Conservation (phyloP, 331 rosid species). For the Pyracantha coccinea region DNA sequence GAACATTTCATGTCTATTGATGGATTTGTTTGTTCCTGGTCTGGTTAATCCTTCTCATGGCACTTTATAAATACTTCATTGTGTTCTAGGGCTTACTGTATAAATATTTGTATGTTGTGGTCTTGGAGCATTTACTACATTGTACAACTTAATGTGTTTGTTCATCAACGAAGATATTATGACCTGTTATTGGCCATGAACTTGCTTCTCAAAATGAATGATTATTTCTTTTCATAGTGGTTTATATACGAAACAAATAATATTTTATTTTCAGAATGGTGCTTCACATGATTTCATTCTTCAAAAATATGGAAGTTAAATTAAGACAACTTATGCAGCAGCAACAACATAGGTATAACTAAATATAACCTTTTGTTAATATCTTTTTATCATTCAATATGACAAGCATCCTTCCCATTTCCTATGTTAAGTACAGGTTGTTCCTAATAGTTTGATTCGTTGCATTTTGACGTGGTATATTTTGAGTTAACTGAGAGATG, state of each 20-base stretch:
- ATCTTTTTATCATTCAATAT: neutral
- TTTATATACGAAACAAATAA: neutral
- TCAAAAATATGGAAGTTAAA: neutral
- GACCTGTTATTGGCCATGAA: neutral
- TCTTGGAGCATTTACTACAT: neutral
- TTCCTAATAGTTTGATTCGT: neutral
- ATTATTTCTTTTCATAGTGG: neutral
- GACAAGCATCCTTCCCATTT: neutral
- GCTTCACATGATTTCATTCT: neutral
- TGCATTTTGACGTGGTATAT: neutral
- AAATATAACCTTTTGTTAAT: neutral
- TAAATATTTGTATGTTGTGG: neutral
- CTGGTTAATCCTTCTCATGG: neutral
- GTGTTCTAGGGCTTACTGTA: neutral
- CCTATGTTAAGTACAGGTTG: neutral
- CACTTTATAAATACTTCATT: neutral
- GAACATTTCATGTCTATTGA: neutral
- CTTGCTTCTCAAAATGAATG: neutral
- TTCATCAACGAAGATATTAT: neutral
- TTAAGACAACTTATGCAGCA: neutral
- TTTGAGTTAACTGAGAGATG: neutral
- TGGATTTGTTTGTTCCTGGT: neutral
- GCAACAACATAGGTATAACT: neutral
- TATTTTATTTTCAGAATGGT: neutral
- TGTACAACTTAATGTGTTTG: neutral